Conservation (phyloP, 78 protist genomes). For the Chrysochromulina parva region DNA sequence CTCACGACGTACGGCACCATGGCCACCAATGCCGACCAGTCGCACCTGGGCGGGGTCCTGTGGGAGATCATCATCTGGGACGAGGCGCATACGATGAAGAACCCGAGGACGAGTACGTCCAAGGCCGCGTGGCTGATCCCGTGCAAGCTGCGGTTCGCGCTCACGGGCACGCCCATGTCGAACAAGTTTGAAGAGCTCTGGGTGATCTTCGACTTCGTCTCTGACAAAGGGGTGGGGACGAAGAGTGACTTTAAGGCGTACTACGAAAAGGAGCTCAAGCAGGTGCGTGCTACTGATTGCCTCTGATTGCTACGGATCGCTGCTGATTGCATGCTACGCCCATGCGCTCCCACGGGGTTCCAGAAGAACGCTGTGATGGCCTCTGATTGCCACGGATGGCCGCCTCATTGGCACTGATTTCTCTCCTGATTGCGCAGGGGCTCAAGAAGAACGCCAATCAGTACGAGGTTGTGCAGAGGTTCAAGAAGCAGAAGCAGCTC, state of each 20-base stretch:
- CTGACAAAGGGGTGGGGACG: neutral
- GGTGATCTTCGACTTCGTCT: neutral
- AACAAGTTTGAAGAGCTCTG: neutral
- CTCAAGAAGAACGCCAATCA: neutral
- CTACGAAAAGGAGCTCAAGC: neutral
- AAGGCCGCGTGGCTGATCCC: neutral
- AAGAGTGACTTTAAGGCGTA: neutral
- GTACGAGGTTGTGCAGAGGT: neutral
- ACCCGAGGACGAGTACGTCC: neutral
- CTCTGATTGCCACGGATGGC: no score
- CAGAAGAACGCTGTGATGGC: no score
- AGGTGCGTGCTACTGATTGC: neutral
- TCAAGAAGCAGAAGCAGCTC: neutral
- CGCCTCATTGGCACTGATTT: no score
- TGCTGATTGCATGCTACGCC: no score
- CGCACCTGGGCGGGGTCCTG: neutral
- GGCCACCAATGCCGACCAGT: no score
- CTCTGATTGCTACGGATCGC: no score
- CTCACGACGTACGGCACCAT: neutral
- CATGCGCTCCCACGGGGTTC: no score
- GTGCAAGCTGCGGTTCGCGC: neutral
- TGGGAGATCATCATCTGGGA: neutral
- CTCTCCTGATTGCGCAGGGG: neutral
- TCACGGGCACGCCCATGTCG: conserved; percentile 28
- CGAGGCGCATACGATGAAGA: neutral